Evolutionary conservation across 1,284 basidiomycete genomes (phyloP).

Genomic region (Termitomyces sp.): DNA sequence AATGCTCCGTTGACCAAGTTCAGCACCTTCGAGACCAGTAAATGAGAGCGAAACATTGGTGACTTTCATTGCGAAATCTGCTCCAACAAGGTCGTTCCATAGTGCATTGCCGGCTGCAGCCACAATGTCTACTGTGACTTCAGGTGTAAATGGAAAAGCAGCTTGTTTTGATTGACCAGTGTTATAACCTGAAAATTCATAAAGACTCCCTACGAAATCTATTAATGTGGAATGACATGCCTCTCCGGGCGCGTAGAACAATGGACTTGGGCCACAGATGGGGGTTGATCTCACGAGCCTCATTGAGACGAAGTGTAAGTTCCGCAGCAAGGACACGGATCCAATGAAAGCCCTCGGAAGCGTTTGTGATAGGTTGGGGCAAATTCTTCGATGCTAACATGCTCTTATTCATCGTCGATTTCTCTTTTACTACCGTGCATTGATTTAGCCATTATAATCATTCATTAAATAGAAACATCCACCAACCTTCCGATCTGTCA

Average conservation of each 20-base stretch:
- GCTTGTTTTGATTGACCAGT: constrained; percentile 72
- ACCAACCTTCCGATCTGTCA: constrained; percentile 80
- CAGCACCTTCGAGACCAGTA: constrained; percentile 75
- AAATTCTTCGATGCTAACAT: constrained; percentile 95
- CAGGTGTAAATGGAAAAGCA: constrained; percentile 74
- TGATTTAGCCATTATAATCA: constrained; percentile 16
- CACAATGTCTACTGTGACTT: constrained; percentile 75
- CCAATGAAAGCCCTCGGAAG: constrained; percentile 83
- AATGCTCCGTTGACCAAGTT: constrained; percentile 81
- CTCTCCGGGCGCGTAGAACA: constrained; percentile 71
- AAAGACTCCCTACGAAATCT: not conserved
- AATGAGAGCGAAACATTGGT: constrained; percentile 78
- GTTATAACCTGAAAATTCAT: constrained; percentile 51
- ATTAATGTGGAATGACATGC: constrained; percentile 30
- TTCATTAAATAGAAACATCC: constrained; percentile 4
- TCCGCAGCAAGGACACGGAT: constrained; percentile 88
- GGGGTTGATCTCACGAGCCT: constrained; percentile 69
- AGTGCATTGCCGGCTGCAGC: constrained; percentile 76
- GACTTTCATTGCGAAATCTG: constrained; percentile 56
- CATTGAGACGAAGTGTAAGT: constrained; percentile 77
- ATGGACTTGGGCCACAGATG: constrained; percentile 92
- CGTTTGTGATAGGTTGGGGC: constrained; percentile 67
- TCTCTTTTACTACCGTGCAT: constrained; percentile 70
- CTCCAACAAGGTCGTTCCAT: constrained; percentile 78
- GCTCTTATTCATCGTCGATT: constrained; percentile 76